These are phyloP conservation scores for Lyophyllum atratum DNA, from an alignment of 768 basidiomycete species.

Conservation along the genomic window DNA sequence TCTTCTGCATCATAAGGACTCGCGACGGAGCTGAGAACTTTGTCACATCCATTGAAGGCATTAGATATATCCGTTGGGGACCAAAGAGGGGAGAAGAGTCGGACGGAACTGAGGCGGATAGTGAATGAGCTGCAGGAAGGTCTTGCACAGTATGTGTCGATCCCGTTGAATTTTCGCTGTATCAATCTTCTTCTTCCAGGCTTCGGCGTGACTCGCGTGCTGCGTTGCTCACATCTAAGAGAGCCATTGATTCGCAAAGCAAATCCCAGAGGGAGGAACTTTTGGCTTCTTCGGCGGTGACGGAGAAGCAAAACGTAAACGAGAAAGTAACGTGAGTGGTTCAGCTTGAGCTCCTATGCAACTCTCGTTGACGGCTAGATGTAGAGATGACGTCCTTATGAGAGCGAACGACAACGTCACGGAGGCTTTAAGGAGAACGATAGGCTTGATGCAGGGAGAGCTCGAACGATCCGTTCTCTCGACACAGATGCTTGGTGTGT, in stretches of 20 bases:
- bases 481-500: conserved; percentile 79
- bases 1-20: neutral
- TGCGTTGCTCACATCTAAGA: conserved; percentile 75
- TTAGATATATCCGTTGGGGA: conserved; percentile 76
- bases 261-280: conserved; percentile 71
- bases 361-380: neutral
- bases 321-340: conserved; percentile 65
- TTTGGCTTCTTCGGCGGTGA: conserved; percentile 49
- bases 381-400: conserved; percentile 84
- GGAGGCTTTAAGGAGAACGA: conserved; percentile 81
- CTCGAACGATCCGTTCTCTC: conserved; percentile 88
- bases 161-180: neutral
- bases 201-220: conserved; percentile 63
- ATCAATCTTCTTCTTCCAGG: conserved; percentile 32
- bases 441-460: conserved; percentile 87
- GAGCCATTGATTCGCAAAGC: conserved; percentile 62
- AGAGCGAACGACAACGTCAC: conserved; percentile 89
- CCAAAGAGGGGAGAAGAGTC: conserved; percentile 56
- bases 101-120: conserved; percentile 46
- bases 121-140: conserved; percentile 49
- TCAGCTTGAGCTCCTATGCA: neutral
- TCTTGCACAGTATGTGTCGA: conserved; percentile 50
- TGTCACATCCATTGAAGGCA: conserved; percentile 40
- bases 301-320: conserved; percentile 47
- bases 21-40: conserved; percentile 9